phyloP scores from a whole-genome alignment of 805 yeast species.

The Komagataella mondaviorum region DNA sequence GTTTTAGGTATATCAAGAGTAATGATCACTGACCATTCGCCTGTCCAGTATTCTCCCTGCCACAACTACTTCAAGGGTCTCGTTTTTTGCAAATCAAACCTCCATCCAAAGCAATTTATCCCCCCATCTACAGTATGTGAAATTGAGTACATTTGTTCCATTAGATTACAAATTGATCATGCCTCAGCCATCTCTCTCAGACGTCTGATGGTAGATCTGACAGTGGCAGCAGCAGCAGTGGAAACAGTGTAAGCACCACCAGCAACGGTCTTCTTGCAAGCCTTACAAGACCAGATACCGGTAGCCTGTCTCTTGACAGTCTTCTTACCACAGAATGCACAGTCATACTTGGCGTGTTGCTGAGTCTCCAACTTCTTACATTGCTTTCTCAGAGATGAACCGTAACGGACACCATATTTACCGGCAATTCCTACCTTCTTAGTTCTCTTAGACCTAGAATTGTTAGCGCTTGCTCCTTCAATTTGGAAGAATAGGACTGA shows the following conservation, averaged over 20 bases:
- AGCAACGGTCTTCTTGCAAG: slow-evolving; percentile 94
- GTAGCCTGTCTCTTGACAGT: slow-evolving; percentile 94
- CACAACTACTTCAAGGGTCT: too few species aligned
- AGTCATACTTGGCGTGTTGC: slow-evolving; percentile 98
- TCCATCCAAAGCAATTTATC: too few species aligned
- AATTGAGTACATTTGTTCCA: background rate
- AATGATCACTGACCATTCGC: too few species aligned
- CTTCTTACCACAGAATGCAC: slow-evolving; percentile 99
- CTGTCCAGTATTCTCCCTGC: too few species aligned
- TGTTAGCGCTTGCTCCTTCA: slow-evolving; percentile 24
- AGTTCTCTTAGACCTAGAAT: slow-evolving; percentile 96
- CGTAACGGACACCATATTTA: slow-evolving; percentile 99
- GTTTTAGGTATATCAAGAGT: too few species aligned
- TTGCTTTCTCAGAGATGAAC: slow-evolving; percentile 99
- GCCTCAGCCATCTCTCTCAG: slow-evolving; percentile 99
- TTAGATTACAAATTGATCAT: slow-evolving; percentile 30
- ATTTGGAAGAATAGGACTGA: background rate
- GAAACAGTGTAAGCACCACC: slow-evolving; percentile 99
- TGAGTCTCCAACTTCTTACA: slow-evolving; percentile 98
- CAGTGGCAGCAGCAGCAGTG: slow-evolving; percentile 99
- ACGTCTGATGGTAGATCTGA: slow-evolving; percentile 99
- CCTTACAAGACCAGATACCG: slow-evolving; percentile 97
- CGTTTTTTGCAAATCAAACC: background rate
- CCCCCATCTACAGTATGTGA: background rate
- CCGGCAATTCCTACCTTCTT: slow-evolving; percentile 99